Base-by-base conservation (phyloP, 768 basidiomycete species). In the Psilocybe subaeruginosa region DNA sequence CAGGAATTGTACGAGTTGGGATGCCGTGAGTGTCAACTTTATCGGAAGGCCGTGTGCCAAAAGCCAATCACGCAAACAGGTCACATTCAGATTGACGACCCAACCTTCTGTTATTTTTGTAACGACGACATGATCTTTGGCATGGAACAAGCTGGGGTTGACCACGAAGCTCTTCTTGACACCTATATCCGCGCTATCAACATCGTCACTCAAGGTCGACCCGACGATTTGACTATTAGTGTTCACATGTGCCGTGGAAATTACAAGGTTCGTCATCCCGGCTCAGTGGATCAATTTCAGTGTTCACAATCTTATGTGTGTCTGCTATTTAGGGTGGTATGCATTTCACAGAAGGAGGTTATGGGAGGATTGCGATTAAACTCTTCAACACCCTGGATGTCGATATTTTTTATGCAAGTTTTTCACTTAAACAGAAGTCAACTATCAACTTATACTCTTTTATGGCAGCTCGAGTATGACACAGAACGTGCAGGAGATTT, bases 181-280 rank as follows among this genome's bases (percentile, higher is more conserved):
- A 84, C 84, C 4, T 91, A 91, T 70, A 85, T 90, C 69, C 79
- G 82, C 54, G 83, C 86, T 19, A 87, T 89, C 78, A 88, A 84
- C 69, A 70, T 80, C 16, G 80, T 83, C 64, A 79, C 86, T 1
- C 72, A 78, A 60, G 82, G 76, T 49, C 78, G 84, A 27, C 86
- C 87, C 6, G 69, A 68, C 51, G 86, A 88, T 71, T 73, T 89
- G 64, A 81, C 73, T 45, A 72, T 85, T 30, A 81, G 85, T 29
- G 67, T 88, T 30, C 87, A 89, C 68, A 81, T 88, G 73, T 89
- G 87, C 68, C 78, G 86, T 61, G 82, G 83, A 30, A 82, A 83
- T 63, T 82, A 73, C 68, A 81, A 73, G 71, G 72, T 90, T 77
- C 62, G 66, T 60, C 33, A 12, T 43, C 14, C 14, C 14, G 37